Evolutionary conservation across 2,329 filamentous ascomycete genomes (phyloP).

Genomic region (Dactylellina sp.): DNA sequence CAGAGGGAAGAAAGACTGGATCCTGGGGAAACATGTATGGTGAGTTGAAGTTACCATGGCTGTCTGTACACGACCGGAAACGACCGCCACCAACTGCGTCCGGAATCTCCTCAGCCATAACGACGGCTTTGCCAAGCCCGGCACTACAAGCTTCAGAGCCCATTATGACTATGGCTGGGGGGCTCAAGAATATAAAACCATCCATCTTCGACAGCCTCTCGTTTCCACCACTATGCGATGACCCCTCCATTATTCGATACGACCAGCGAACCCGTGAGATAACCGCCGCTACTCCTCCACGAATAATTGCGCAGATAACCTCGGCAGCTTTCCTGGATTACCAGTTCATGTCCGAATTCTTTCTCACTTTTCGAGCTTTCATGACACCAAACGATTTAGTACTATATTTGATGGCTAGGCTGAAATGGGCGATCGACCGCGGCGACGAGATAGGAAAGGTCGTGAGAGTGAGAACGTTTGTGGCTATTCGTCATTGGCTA

Average conservation of each 20-base stretch:
- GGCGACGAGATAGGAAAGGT: conserved; percentile 88
- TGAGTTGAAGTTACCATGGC: conserved; percentile 59
- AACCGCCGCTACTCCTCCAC: conserved; percentile 86
- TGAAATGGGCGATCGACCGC: conserved; percentile 86
- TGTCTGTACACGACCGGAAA: conserved; percentile 57
- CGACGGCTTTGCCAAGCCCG: conserved; percentile 65
- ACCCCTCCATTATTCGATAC: conserved; percentile 84
- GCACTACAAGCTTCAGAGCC: conserved; percentile 63
- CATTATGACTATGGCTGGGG: conserved; percentile 69
- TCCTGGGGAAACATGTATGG: conserved; percentile 59
- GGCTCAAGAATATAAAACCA: conserved; percentile 72
- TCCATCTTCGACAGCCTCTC: conserved; percentile 85
- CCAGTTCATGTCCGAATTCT: conserved; percentile 96
- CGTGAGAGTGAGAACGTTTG: conserved; percentile 94
- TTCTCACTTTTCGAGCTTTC: conserved; percentile 92
- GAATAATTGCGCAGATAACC: conserved; percentile 94
- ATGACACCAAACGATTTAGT: conserved; percentile 81
- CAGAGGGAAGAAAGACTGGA: conserved; percentile 58
- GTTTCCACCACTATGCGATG: conserved; percentile 80
- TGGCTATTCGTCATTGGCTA: conserved; percentile 95
- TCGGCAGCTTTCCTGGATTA: conserved; percentile 97
- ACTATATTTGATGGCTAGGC: conserved; percentile 82
- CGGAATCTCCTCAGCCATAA: conserved; percentile 60
- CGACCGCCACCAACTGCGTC: conserved; percentile 56
- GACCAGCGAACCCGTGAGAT: conserved; percentile 78